These are phyloP conservation scores for Globisporangium carolinianum DNA, from an alignment of 352 stramenopile genomes.

Conservation along the genomic window DNA sequence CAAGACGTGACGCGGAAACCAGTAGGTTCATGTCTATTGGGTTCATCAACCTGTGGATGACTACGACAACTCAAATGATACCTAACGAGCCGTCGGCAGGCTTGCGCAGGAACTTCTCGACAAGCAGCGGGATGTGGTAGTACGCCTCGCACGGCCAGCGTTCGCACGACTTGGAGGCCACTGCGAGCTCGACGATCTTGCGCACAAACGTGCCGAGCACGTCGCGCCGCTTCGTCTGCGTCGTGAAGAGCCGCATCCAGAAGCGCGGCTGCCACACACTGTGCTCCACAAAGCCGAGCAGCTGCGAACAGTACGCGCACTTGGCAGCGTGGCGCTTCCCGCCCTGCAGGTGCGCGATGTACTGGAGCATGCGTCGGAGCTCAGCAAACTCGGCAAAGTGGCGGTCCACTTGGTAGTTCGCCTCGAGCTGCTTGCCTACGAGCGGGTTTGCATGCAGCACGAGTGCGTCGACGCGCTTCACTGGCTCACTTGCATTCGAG, in stretches of 20 bases:
- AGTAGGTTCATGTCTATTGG: too few species aligned
- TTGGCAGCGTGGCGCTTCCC: conserved; percentile 4
- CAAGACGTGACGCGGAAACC: too few species aligned
- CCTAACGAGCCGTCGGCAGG: too few species aligned
- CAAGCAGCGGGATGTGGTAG: too few species aligned
- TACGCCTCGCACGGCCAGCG: too few species aligned
- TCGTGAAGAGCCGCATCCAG: conserved; percentile 5
- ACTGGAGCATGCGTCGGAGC: conserved; percentile 6
- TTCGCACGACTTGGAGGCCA: conserved; percentile 1
- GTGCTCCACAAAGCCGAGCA: conserved; percentile 4
- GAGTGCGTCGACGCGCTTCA: neutral
- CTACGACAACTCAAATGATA: too few species aligned
- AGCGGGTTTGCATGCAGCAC: conserved; percentile 3
- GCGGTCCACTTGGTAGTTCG: conserved; percentile 18
- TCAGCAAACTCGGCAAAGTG: conserved; percentile 7
- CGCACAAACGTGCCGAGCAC: too few species aligned
- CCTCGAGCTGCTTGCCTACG: conserved; percentile 4
- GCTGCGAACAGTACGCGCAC: conserved; percentile 2
- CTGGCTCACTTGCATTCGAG: neutral
- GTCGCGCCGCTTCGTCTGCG: conserved; percentile 3
- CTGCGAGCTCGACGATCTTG: too few species aligned
- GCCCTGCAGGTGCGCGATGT: conserved; percentile 3
- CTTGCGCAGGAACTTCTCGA: too few species aligned
- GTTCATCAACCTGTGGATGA: too few species aligned
- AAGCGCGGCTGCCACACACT: conserved; percentile 5